phyloP scores from a whole-genome alignment of 1,284 basidiomycete species.

The Ceratobasidium sp. region DNA sequence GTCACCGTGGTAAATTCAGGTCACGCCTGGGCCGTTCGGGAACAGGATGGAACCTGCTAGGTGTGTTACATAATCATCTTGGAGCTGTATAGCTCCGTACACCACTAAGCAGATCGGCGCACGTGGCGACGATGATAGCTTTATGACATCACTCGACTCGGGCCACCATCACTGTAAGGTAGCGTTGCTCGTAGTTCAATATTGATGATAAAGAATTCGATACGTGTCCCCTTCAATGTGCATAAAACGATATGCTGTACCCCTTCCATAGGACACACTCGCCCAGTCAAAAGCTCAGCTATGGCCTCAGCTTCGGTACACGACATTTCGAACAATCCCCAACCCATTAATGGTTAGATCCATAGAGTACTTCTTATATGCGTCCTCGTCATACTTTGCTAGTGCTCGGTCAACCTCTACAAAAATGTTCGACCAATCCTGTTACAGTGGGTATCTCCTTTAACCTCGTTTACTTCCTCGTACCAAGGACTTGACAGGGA shows the following conservation, averaged over 20 bases:
- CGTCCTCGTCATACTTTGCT: neutral
- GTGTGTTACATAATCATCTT: constrained; percentile 4
- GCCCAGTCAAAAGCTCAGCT: neutral
- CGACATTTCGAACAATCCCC: neutral
- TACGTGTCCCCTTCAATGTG: neutral
- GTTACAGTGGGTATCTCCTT: neutral
- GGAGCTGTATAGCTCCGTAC: too few species aligned
- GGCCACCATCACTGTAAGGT: neutral
- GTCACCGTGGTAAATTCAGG: constrained; percentile 25
- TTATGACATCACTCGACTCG: constrained; percentile 4
- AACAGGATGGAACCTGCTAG: constrained; percentile 7
- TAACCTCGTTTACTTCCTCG: neutral
- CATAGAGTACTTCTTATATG: neutral
- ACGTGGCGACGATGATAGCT: neutral
- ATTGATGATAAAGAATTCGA: neutral
- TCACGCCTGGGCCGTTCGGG: constrained; percentile 9
- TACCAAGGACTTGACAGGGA: neutral
- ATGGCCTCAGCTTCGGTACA: constrained; percentile 28
- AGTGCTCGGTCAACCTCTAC: constrained; percentile 17
- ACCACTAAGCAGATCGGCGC: neutral
- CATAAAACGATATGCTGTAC: neutral
- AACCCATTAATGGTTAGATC: constrained; percentile 19
- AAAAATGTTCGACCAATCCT: constrained; percentile 1
- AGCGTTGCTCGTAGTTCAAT: neutral
- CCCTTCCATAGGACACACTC: neutral